Evolutionary conservation across 495 filamentous ascomycete species (phyloP), one percentile per base, ranked within the genome.

Genomic region (Lichenothelia convexa): DNA sequence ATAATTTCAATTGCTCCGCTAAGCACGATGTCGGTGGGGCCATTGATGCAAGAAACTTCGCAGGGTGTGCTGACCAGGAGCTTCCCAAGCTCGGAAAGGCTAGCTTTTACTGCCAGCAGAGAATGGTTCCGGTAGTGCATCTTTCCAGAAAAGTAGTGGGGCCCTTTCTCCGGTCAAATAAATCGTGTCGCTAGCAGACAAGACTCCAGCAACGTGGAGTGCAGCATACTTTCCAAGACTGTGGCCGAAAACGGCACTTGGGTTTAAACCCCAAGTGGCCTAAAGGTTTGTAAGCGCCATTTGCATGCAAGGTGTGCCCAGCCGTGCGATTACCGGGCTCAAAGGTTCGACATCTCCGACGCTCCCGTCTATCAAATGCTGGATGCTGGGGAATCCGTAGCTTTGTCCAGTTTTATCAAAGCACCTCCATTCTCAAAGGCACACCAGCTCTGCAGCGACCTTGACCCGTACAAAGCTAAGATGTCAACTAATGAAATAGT

Each of bases 21-120:
- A 23, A 72, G 54, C 4, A 70, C 67, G 18, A 60, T 67, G 39
- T 67, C 63, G 6, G 49, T 48, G 6, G 61, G 56, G 15, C 56
- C 57, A 42, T 72, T 72, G 45, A 68, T 56, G 39, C 68, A 72
- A 21, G 67, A 65, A 5, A 72, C 46, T 39, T 68, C 63, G 26
- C 23, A 55, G 1, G 45, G 27, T 3, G 45, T 41, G 2, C 43
- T 48, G 8, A 47, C 47, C 3, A 62, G 22, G 24, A 49, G 42
- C 4, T 45, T 45, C 27, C 45, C 52, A 2, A 67, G 47, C 5
- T 57, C 35, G 2, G 26, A 32, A 5, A 46, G 12, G 21, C 42
- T 31, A 15, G 43, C 41, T 39, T 60, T 56, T 1, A 67, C 57
- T 17, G 64, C 67, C 13, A 71, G 50, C 67, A 71, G 70, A 5